Conservation (phyloP, 2,329 filamentous ascomycete genomes). For the Phaeosphaeriaceae sp. region DNA sequence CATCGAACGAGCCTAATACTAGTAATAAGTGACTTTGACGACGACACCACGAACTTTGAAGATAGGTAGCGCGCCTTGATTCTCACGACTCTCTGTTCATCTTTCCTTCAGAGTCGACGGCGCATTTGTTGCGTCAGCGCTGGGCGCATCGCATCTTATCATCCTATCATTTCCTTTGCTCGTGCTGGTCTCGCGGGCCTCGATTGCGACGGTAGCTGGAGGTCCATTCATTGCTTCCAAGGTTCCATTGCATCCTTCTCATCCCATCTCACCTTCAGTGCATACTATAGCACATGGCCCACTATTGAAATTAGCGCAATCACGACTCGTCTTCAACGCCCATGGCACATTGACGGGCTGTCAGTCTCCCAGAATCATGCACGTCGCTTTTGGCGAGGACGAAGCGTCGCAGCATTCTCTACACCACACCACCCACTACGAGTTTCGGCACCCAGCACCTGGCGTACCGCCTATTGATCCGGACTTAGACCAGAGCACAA, state of each 20-base stretch:
- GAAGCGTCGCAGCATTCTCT: conserved; percentile 42
- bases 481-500: conserved; percentile 43
- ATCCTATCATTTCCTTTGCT: conserved; percentile 30
- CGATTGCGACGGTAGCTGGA: background rate
- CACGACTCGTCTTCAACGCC: conserved; percentile 27
- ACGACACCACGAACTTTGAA: conserved; percentile 18
- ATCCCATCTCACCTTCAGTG: conserved; percentile 15
- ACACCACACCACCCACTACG: conserved; percentile 41
- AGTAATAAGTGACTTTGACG: too few species aligned
- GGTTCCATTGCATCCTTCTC: conserved; percentile 2
- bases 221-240: background rate
- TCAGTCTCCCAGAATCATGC: conserved; percentile 39
- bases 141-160: conserved; percentile 38
- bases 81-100: conserved; percentile 6
- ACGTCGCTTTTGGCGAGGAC: conserved; percentile 46
- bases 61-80: conserved; percentile 14
- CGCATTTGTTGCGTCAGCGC: conserved; percentile 26
- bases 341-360: conserved; percentile 42
- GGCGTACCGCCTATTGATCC: conserved; percentile 46
- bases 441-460: conserved; percentile 42
- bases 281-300: conserved; percentile 21
- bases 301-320: conserved; percentile 27
- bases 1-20: conserved; percentile 4
- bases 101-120: background rate
- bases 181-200: conserved; percentile 21